Evolutionary conservation across 2,329 filamentous ascomycete genomes (phyloP).

Genomic region (Emergomyces orientalis): DNA sequence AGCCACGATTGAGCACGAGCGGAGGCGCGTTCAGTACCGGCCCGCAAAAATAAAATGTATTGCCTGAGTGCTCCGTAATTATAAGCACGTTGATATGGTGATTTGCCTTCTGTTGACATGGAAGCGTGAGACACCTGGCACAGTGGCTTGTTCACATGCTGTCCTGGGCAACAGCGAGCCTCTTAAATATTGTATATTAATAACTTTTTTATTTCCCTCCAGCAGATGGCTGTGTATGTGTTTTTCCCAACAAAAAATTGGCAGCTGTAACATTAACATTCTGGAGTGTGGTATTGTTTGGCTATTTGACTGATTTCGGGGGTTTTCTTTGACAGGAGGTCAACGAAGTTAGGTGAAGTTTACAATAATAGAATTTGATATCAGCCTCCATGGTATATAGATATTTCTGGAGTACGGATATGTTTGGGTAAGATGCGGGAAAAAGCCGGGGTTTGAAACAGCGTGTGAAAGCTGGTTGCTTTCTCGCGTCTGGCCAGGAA

Average conservation of each 20-base stretch:
- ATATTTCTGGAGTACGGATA: neutral
- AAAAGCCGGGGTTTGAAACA: constrained; percentile 8
- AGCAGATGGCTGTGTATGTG: neutral
- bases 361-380: neutral
- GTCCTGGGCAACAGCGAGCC: neutral
- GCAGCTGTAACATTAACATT: neutral
- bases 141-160: neutral
- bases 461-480: neutral
- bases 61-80: neutral
- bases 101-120: neutral
- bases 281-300: neutral
- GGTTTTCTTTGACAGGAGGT: neutral
- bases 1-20: neutral
- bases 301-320: neutral
- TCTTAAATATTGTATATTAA: neutral
- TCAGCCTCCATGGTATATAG: neutral
- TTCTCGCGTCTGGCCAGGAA: neutral
- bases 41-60: neutral
- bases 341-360: no score
- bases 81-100: neutral
- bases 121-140: neutral
- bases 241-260: neutral
- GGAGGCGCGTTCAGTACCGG: neutral
- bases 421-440: neutral
- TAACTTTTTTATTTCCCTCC: no score